These are phyloP conservation scores for Colletotrichum euphorbiae DNA, from an alignment of 2,329 filamentous ascomycete species.

Conservation along the genomic window DNA sequence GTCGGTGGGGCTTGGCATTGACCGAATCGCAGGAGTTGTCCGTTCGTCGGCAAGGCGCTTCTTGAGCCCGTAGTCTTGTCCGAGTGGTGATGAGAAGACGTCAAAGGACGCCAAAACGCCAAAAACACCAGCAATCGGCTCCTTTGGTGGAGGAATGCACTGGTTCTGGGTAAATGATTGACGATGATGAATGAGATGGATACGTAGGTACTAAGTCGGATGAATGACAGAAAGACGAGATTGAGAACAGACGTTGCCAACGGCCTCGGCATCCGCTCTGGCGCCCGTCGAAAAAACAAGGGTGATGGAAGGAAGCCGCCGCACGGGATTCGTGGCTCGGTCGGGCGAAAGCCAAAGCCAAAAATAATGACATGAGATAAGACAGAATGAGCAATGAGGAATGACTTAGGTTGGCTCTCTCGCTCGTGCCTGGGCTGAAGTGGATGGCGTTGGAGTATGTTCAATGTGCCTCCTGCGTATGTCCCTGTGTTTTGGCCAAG, in stretches of 20 bases:
- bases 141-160: background rate
- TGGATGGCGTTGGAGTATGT: too few relatives aligned
- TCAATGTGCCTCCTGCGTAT: too few relatives aligned
- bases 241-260: conserved; percentile 19
- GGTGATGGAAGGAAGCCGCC: conserved; percentile 3
- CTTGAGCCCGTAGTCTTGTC: background rate
- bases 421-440: background rate
- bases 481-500: background rate
- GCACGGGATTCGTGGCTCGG: background rate
- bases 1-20: conserved; percentile 1
- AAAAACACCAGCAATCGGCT: background rate
- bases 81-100: background rate
- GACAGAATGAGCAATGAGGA: too few relatives aligned
- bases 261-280: background rate
- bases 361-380: background rate
- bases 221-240: conserved; percentile 2
- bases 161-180: background rate
- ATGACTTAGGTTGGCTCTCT: too few relatives aligned
- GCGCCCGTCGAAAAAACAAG: background rate
- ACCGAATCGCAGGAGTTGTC: background rate
- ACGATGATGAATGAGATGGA: background rate
- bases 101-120: conserved; percentile 6
- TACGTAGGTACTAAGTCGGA: background rate
- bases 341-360: background rate
- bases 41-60: background rate